Evolutionary conservation across 768 basidiomycete species (phyloP).

Genomic region (Tubosaeta sp.): DNA sequence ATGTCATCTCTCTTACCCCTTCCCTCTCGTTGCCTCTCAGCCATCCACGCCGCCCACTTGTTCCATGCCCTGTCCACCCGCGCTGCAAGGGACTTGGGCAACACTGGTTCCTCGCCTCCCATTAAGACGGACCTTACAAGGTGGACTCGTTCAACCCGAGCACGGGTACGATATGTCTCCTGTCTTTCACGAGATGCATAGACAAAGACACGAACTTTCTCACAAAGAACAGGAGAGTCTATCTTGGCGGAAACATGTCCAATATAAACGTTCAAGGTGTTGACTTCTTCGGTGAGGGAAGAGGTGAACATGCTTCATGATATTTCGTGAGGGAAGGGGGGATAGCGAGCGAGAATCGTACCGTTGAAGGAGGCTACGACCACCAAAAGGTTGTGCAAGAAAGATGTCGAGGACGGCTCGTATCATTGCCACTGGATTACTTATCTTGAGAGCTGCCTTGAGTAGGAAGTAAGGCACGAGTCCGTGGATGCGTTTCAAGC

Average conservation of each 20-base stretch:
- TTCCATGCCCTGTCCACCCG: slow-evolving; percentile 73
- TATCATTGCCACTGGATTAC: slow-evolving; percentile 96
- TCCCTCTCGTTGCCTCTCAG: slow-evolving; percentile 49
- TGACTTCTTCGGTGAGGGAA: slow-evolving; percentile 86
- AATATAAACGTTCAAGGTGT: slow-evolving; percentile 80
- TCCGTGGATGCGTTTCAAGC: slow-evolving; percentile 89
- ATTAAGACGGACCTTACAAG: slow-evolving; percentile 78
- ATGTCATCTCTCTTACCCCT: slow-evolving; percentile 36
- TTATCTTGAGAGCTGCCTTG: slow-evolving; percentile 85
- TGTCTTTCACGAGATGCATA: slow-evolving; percentile 88
- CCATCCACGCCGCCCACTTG: slow-evolving; percentile 75
- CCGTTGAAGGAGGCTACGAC: slow-evolving; percentile 88
- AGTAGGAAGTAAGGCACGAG: slow-evolving; percentile 98
- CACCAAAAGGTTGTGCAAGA: slow-evolving; percentile 95
- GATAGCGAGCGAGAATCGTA: slow-evolving; percentile 24
- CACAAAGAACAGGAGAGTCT: slow-evolving; percentile 81
- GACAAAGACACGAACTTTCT: slow-evolving; percentile 83
- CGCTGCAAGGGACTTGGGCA: slow-evolving; percentile 76
- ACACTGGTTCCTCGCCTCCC: slow-evolving; percentile 66
- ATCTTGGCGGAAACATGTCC: slow-evolving; percentile 84
- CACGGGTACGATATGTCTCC: slow-evolving; percentile 72
- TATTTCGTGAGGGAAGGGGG: slow-evolving; percentile 1
- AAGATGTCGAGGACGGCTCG: slow-evolving; percentile 89
- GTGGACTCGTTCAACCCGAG: slow-evolving; percentile 69
- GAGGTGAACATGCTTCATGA: slow-evolving; percentile 86